Base-by-base conservation (phyloP, 2,329 filamentous ascomycete species). In the Pseudopyrenochaeta lycopersici region DNA sequence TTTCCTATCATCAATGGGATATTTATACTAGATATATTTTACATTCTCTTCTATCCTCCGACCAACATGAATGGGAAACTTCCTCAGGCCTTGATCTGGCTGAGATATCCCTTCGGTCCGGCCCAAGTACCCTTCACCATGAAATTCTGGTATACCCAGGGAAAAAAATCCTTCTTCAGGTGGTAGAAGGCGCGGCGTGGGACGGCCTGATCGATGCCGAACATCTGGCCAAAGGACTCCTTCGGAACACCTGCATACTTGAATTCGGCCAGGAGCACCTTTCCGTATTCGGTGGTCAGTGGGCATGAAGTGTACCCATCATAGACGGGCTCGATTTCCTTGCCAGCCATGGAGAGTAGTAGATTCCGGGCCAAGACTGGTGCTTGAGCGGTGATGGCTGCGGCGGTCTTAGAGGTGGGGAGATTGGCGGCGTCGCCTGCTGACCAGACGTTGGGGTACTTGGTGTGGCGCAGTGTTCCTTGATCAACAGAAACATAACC, bases 81-180 rank as follows among this genome's bases (percentile, higher is more conserved):
- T 9, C 9, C 9, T 27, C 23, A 27, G 9, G 9, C 23, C 9
- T 27, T 27, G 23, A 9, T 9, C 33, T 36, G 70, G 14, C 52
- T 60, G 29, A 69, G 63, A 33, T 60, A 86, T 0, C 85, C 85
- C 67, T 83, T 85, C 0, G 85, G 84, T 5, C 85, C 85, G 18
- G 77, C 85, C 85, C 86, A 88, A 7, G 78, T 84, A 5, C 85
- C 86, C 74, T 85, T 87, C 6, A 88, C 80, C 80, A 87, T 82
- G 32, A 78, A 80, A 32, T 83, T 81, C 47, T 79, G 81, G 72
- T 88, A 88, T 2, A 88, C 85, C 85, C 85, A 88, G 0, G 86
- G 86, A 73, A 88, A 88, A 63, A 88, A 88, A 64, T 88, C 82
- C 74, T 86, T 88, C 78, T 88, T 88, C 39, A 88, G 61, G 62